Base-by-base conservation (phyloP, 2,329 filamentous ascomycete genomes). In the Diplodia intermedia region DNA sequence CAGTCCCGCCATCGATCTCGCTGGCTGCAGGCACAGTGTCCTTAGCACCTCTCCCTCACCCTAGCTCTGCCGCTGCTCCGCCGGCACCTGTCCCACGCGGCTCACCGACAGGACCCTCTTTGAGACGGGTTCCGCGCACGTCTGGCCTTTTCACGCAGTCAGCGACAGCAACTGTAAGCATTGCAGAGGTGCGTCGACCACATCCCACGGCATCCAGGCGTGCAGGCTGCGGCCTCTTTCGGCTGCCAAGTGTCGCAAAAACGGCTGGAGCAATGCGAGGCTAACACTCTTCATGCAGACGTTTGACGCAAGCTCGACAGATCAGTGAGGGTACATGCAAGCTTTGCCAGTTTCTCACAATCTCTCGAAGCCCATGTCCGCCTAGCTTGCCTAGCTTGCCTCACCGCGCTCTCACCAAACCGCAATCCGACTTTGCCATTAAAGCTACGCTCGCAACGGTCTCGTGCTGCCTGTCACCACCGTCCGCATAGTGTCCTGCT, bases 321-420 rank as follows among this genome's bases (percentile, higher is more conserved):
- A 29, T 69, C 67, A 70, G 72, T 69, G 69, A 71, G 69, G 73
- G 68, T 69, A 75, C 67, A 70, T 61, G 67, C 61, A 66, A 70
- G 72, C 73, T 78, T 69, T 77, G 73, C 75, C 74, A 75, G 73
- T 70, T 57, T 61, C 65, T 56, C 73, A 72, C 74, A 71, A 72
- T 71, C 74, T 70, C 70, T 70, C 70, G 71, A 74, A 73, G 70
- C 74, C 70, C 74, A 68, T 43, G 43, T 69, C 57, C 65, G 62
- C 69, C 71, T 73, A 75, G 75, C 73, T 78, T 78, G 75, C 76
- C 76, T 70, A 75, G 75, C 73, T 78, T 78, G 75, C 76, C 76
- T 70, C 68, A 31, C 55, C 29, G 31, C 55, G 23, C 43, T 15
- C 56, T 52, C n/a, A 18, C 57, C 66, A 68, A 63, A 68, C 56